A percentile compares a stretch with the other conserved stretches of the same genome.
phyloP scores from a whole-genome alignment of 1,139 yeast species.

The Protomyces macrosporus region DNA sequence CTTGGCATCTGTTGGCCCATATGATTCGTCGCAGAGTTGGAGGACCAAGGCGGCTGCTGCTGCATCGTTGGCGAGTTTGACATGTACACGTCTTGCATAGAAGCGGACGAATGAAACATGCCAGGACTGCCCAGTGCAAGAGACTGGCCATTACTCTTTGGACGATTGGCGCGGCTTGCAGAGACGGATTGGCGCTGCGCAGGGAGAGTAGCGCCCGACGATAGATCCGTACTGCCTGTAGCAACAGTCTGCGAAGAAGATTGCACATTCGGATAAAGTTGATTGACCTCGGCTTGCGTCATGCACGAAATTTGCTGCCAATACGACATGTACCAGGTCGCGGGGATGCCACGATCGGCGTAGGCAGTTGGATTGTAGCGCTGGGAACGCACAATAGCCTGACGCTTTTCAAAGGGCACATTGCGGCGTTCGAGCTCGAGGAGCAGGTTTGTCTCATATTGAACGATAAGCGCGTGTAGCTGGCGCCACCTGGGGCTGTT shows the following conservation, averaged over 20 bases:
- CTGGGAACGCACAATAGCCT: background rate
- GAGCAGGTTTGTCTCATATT: background rate
- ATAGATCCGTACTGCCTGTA: background rate
- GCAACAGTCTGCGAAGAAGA: background rate
- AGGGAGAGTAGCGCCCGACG: background rate
- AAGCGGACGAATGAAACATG: too few relatives aligned
- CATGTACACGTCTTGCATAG: too few relatives aligned
- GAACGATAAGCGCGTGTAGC: background rate
- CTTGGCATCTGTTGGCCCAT: too few relatives aligned
- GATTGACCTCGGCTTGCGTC: background rate
- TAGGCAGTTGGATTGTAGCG: background rate
- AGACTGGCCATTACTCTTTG: too few relatives aligned
- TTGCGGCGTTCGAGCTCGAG: background rate
- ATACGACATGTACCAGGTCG: background rate
- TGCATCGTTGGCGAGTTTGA: too few relatives aligned
- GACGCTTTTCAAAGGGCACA: too few relatives aligned
- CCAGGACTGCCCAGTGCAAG: too few relatives aligned
- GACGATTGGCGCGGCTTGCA: too few relatives aligned
- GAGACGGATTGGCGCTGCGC: too few relatives aligned
- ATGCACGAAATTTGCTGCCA: background rate
- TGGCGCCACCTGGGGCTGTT: background rate
- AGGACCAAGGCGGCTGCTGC: too few relatives aligned
- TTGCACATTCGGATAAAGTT: background rate
- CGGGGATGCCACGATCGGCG: background rate
- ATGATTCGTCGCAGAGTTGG: too few relatives aligned